A percentile compares a stretch with the other conserved stretches of the same genome.
Evolutionary conservation across 768 basidiomycete genomes (phyloP).

Genomic region (Basidioascus undulatus): DNA sequence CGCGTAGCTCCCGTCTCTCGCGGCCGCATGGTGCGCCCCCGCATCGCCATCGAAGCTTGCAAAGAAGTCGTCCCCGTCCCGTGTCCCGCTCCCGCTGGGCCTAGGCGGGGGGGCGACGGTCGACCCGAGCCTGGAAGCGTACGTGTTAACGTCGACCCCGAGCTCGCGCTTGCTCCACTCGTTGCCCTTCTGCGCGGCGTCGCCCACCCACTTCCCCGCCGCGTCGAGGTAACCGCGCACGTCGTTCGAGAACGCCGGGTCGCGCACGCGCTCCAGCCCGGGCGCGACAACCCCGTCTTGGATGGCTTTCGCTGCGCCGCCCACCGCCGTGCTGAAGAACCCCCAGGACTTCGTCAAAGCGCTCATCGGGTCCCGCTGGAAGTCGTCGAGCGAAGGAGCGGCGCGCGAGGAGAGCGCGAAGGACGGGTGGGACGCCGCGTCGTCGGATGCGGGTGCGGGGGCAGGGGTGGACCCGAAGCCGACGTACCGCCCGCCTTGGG

Average conservation of each 20-base stretch:
- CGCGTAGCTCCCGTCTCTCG: no score
- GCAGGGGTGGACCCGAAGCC: slow-evolving; percentile 78
- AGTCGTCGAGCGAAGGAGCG: slow-evolving; percentile 50
- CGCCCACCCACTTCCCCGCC: slow-evolving; percentile 35
- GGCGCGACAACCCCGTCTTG: slow-evolving; percentile 53
- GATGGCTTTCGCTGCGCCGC: slow-evolving; percentile 51
- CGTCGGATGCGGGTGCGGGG: slow-evolving; percentile 21
- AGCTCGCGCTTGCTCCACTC: slow-evolving; percentile 50
- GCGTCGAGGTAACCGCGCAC: slow-evolving; percentile 40
- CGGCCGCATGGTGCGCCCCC: no score
- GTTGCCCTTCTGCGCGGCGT: slow-evolving; percentile 33
- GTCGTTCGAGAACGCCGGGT: slow-evolving; percentile 52
- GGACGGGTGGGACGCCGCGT: slow-evolving; percentile 30
- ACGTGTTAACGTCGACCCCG: slow-evolving; percentile 63
- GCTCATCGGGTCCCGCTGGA: slow-evolving; percentile 63
- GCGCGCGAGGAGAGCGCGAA: slow-evolving; percentile 51
- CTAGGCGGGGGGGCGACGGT: no score
- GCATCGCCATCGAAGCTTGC: no score
- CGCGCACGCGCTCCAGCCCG: slow-evolving; percentile 50
- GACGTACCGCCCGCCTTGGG: slow-evolving; percentile 76
- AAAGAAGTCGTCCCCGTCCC: no score
- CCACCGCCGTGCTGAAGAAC: slow-evolving; percentile 65
- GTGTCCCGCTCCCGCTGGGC: no score
- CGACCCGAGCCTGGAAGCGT: no score
- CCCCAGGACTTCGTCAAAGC: slow-evolving; percentile 91